Conservation (phyloP, 495 filamentous ascomycete genomes). For the Rhypophila decipiens region DNA sequence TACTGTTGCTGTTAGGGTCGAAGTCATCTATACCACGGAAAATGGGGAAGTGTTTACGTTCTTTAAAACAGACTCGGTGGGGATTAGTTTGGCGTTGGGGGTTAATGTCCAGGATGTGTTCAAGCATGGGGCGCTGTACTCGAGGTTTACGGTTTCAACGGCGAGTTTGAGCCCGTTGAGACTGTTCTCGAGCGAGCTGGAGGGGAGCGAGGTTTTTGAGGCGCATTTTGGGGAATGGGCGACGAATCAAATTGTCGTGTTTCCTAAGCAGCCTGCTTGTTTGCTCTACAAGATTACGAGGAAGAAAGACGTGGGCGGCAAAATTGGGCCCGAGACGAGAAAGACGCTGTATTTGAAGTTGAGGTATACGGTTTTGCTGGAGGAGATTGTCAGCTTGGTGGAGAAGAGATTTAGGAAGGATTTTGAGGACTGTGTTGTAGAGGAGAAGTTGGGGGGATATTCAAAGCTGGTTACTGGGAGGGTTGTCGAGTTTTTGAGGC, state of each 20-base stretch:
- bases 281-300: constrained; percentile 72
- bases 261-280: constrained; percentile 72
- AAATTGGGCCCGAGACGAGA: constrained; percentile 27
- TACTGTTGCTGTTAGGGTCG: constrained; percentile 66
- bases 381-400: constrained; percentile 52
- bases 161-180: constrained; percentile 67
- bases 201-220: constrained; percentile 61
- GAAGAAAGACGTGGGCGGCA: constrained; percentile 26
- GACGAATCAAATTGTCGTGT: constrained; percentile 56
- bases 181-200: constrained; percentile 62
- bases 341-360: constrained; percentile 63
- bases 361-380: constrained; percentile 71
- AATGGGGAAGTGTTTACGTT: constrained; percentile 68
- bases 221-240: constrained; percentile 54
- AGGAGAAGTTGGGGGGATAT: constrained; percentile 35
- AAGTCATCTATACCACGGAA: constrained; percentile 71
- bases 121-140: constrained; percentile 74
- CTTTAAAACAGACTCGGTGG: constrained; percentile 54
- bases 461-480: constrained; percentile 40
- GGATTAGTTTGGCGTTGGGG: constrained; percentile 70
- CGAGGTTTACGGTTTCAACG: constrained; percentile 81
- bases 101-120: constrained; percentile 98
- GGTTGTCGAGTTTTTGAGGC: constrained; percentile 47
- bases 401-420: constrained; percentile 28
- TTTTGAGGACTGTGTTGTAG: no score